Evolutionary conservation across 2,329 filamentous ascomycete species (phyloP).

Genomic region (Anisogramma anomala): DNA sequence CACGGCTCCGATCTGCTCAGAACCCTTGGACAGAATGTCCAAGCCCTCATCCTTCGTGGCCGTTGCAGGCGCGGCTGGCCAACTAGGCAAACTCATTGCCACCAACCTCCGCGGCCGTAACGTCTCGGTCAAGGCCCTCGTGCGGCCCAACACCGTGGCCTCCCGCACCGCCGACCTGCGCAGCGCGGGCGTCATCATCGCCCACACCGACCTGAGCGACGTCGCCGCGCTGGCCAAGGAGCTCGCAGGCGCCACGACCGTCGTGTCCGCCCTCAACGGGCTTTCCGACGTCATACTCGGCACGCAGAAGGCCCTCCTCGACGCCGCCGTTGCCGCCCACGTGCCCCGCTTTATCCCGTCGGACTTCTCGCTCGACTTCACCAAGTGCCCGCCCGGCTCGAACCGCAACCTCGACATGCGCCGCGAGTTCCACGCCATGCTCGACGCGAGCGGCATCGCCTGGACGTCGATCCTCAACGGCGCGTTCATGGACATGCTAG

Average conservation of each 20-base stretch:
- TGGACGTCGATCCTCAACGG: constrained; percentile 16
- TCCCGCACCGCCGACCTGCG: constrained; percentile 7
- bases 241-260: constrained; percentile 5
- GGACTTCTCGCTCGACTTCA: constrained; percentile 32
- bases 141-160: constrained; percentile 12
- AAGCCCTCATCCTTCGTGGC: constrained; percentile 10
- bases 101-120: constrained; percentile 9
- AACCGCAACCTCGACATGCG: constrained; percentile 17
- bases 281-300: constrained; percentile 17
- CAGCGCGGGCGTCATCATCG: constrained; percentile 7
- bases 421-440: constrained; percentile 13
- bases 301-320: constrained; percentile 39
- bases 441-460: constrained; percentile 13
- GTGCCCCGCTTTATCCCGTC: constrained; percentile 52
- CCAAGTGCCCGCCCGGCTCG: constrained; percentile 14
- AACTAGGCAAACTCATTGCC: constrained; percentile 12
- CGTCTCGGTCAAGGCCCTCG: constrained; percentile 14
- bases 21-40: constrained; percentile 10
- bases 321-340: constrained; percentile 46
- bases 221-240: constrained; percentile 8
- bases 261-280: constrained; percentile 12
- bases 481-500: constrained; percentile 14
- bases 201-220: constrained; percentile 11
- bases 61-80: constrained; percentile 15
- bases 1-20: too few species aligned